Conservation (phyloP, 164 flowering plant genomes). For the Vitis labrusca region DNA sequence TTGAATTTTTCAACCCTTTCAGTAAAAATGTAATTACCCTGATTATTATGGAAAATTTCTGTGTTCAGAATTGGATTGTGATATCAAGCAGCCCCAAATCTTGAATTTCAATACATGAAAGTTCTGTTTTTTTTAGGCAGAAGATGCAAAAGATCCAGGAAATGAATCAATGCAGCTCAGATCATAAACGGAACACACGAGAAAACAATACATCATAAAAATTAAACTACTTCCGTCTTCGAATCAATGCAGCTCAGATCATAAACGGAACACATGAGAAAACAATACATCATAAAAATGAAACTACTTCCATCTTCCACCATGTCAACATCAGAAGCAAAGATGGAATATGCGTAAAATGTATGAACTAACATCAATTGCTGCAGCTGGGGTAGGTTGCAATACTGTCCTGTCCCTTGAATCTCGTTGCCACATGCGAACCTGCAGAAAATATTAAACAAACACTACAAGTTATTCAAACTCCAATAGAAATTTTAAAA, state of each 20-base stretch:
- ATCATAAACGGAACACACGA: background rate
- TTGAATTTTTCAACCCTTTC: no score
- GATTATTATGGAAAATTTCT: no score
- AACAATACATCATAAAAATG: background rate
- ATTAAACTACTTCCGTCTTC: background rate
- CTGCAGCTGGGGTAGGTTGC: conserved; percentile 96
- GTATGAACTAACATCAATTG: conserved; percentile 84
- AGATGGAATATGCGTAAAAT: conserved; percentile 2
- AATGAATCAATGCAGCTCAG: background rate
- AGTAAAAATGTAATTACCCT: no score
- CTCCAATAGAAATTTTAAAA: background rate
- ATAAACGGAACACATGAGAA: background rate
- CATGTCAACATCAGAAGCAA: background rate
- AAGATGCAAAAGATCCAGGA: background rate
- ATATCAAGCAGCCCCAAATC: no score
- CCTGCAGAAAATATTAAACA: conserved; percentile 36
- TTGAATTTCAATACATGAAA: background rate
- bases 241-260: background rate
- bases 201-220: background rate
- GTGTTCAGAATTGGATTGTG: no score
- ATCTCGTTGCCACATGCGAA: conserved; percentile 91
- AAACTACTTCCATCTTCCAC: background rate
- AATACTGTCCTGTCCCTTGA: conserved; percentile 80
- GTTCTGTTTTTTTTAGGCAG: background rate
- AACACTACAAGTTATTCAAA: background rate